Evolutionary conservation across 352 stramenopile genomes (phyloP), one percentile per base, ranked within the genome.

Genomic region (Plasmopara halstedii): DNA sequence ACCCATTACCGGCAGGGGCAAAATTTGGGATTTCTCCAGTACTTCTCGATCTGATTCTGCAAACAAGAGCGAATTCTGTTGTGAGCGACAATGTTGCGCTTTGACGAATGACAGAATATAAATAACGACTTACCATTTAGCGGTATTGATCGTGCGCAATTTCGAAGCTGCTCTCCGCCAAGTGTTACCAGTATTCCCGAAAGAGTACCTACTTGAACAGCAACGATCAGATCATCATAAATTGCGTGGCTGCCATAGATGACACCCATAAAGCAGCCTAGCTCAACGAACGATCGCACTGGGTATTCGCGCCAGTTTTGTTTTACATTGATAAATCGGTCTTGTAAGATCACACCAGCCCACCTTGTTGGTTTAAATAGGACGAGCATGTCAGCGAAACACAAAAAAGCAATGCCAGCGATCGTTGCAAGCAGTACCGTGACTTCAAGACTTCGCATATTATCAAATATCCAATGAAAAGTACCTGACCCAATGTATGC

Each of bases 401-500:
- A 92, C 21, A 92, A 44, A 40, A 93, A 93, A n/a, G 62, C 70
- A 21, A 93, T 88, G 13, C 82, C 82, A 38, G 82, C 82, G 14
- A 90, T 67, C 0, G 82, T 85, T 1, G 78, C 82, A 8, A 93
- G 54, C 7, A 84, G 41, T 11, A 90, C 70, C 4, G 77, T 90
- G 19, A 93, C 76, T 56, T 93, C 82, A 13, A 93, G 58, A 31
- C 78, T 85, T 31, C 82, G 78, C 37, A 89, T 83, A 46, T 93
- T 88, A 43, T 93, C 82, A 40, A 86, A 93, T 22, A 93, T 93
- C 81, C 81, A 92, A 43, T 89, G 77, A 46, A 92, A 92, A 7
- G 81, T 92, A 23, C 81, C 77, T 13, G 81, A 88, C 2, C 82
- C 82, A 17, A 93, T 78, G 48, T 93, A 93, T 15, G 78, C 78